Evolutionary conservation across 768 basidiomycete genomes (phyloP).

Genomic region (Kockovaella imperatae): DNA sequence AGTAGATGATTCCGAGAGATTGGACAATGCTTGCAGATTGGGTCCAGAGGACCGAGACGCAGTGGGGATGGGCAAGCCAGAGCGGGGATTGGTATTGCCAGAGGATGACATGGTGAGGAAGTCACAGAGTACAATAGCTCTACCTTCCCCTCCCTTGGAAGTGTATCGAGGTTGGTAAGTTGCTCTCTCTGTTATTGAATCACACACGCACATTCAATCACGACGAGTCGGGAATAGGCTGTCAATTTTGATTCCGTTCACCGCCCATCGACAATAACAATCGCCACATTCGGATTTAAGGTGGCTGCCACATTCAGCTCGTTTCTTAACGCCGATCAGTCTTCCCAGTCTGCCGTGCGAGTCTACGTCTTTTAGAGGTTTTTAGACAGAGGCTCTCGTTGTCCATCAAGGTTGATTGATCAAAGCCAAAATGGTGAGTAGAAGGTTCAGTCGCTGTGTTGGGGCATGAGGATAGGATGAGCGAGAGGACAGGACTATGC

Average conservation of each 20-base stretch:
- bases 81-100: too few relatives aligned
- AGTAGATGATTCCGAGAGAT: constrained; percentile 36
- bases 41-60: constrained; percentile 6
- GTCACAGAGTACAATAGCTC: too few relatives aligned
- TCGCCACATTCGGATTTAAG: too few relatives aligned
- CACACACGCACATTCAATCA: too few relatives aligned
- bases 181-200: too few relatives aligned
- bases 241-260: too few relatives aligned
- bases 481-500: background rate
- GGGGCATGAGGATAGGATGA: constrained; percentile 2
- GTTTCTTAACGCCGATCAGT: background rate
- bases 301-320: too few relatives aligned
- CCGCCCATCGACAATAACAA: too few relatives aligned
- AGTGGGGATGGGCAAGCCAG: background rate
- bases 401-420: constrained; percentile 14
- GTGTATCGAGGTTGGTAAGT: too few relatives aligned
- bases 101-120: too few relatives aligned
- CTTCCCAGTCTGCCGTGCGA: background rate
- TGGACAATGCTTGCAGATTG: constrained; percentile 25
- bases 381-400: background rate
- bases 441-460: background rate
- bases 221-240: too few relatives aligned
- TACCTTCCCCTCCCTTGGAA: too few relatives aligned
- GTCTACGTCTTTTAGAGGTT: background rate
- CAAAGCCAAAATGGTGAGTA: constrained; percentile 33